Conservation (phyloP, 208 protist genomes). For the Zelonia costaricensis region DNA sequence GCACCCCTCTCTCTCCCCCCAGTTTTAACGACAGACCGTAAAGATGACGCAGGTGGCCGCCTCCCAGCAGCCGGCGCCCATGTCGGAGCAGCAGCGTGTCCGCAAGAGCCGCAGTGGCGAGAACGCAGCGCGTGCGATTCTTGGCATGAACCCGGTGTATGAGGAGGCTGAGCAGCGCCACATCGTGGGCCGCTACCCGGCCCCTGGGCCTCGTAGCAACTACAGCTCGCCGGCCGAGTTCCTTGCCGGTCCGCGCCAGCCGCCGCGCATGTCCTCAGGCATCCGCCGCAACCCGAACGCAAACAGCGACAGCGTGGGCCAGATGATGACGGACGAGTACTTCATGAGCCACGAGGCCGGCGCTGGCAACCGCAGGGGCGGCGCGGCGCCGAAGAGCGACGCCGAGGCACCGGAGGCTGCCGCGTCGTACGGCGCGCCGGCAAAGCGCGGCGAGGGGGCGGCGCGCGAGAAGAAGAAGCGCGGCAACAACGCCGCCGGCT, state of each 20-base stretch:
- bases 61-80: neutral
- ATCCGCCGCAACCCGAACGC: conserved; percentile 65
- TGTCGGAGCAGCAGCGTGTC: conserved; percentile 28
- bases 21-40: neutral
- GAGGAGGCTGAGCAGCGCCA: conserved; percentile 13
- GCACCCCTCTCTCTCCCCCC: no score
- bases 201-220: conserved; percentile 12
- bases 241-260: conserved; percentile 58
- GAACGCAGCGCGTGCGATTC: conserved; percentile 34
- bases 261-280: conserved; percentile 53
- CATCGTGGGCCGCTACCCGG: conserved; percentile 30
- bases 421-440: conserved; percentile 7
- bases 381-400: neutral
- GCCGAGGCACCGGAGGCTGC: neutral
- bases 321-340: conserved; percentile 77
- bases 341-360: conserved; percentile 29
- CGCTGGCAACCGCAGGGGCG: conserved; percentile 2
- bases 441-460: conserved; percentile 23
- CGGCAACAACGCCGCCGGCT: neutral
- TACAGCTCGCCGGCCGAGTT: conserved; percentile 65
- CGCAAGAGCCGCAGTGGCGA: conserved; percentile 35
- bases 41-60: conserved; percentile 10
- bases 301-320: conserved; percentile 53
- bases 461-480: conserved; percentile 1
- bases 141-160: conserved; percentile 9